Percentiles rank a stretch among this genome's conserved stretches.
Conservation (phyloP, 139 green algal genomes). For the Gonium pectorale region DNA sequence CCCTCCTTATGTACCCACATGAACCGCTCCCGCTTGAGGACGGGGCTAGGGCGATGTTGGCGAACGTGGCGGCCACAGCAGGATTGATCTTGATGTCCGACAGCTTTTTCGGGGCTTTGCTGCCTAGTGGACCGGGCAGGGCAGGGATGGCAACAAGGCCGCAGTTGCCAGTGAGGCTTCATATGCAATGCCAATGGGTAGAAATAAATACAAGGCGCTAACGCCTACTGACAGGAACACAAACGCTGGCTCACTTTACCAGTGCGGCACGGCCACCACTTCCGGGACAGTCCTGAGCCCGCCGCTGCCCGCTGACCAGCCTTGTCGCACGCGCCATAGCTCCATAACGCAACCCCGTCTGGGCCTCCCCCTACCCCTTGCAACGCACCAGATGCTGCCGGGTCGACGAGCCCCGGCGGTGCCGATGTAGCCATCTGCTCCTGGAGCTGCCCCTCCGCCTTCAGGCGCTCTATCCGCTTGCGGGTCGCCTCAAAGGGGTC, state of each 20-base stretch:
- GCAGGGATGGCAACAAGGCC: neutral
- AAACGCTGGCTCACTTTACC: no score
- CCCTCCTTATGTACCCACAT: neutral
- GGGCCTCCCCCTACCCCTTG: no score
- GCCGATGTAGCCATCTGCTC: neutral
- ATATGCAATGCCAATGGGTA: no score
- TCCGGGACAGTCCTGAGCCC: no score
- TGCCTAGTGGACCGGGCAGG: neutral
- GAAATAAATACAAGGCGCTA: no score
- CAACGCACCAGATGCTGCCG: neutral
- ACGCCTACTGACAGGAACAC: no score
- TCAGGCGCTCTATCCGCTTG: conserved; percentile 79
- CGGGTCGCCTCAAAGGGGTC: conserved; percentile 79
- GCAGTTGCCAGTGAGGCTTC: no score
- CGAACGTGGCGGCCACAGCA: conserved; percentile 78
- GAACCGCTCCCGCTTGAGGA: neutral
- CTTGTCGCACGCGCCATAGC: no score
- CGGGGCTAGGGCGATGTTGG: neutral
- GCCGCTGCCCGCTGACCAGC: no score
- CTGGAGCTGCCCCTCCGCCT: conserved; percentile 52
- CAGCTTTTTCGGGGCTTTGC: conserved; percentile 75
- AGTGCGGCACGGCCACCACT: no score
- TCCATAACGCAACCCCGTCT: no score
- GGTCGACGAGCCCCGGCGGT: conserved; percentile 32
- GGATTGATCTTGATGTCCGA: conserved; percentile 83